These are phyloP conservation scores for Acmispon strigosus DNA, from an alignment of 306 rosid genomes.

Conservation along the genomic window DNA sequence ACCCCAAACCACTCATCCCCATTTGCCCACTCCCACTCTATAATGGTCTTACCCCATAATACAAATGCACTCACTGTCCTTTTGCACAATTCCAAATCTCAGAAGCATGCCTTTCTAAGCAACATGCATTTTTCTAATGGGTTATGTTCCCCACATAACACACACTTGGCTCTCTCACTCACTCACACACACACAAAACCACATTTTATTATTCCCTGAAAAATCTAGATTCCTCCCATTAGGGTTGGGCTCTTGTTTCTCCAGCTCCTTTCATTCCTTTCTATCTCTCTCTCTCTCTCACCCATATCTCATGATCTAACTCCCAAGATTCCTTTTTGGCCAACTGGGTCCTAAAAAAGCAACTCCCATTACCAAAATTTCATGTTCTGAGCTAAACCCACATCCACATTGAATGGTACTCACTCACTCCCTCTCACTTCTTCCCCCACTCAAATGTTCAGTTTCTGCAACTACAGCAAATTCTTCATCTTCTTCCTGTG, in stretches of 20 bases:
- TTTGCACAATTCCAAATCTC: background rate
- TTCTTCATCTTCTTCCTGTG: constrained; percentile 13
- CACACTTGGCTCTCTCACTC: background rate
- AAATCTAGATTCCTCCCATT: background rate
- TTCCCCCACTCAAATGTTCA: background rate
- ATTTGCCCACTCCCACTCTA: background rate
- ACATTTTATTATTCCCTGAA: background rate
- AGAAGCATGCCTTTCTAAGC: background rate
- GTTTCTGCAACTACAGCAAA: constrained; percentile 3
- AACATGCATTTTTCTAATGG: background rate
- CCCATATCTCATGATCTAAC: background rate
- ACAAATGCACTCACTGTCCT: background rate
- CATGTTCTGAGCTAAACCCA: constrained; percentile 11
- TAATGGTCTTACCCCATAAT: constrained; percentile 5
- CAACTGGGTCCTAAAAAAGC: background rate
- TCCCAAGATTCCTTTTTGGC: background rate
- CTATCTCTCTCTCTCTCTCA: background rate
- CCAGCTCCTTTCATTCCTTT: background rate
- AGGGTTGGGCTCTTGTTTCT: background rate
- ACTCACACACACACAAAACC: background rate
- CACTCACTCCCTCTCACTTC: background rate
- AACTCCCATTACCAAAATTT: background rate
- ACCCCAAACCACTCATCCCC: background rate
- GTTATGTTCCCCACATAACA: background rate
- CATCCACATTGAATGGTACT: background rate